Evolutionary conservation across 2,329 filamentous ascomycete genomes (phyloP).

Genomic region (Colletotrichum spaethianum): DNA sequence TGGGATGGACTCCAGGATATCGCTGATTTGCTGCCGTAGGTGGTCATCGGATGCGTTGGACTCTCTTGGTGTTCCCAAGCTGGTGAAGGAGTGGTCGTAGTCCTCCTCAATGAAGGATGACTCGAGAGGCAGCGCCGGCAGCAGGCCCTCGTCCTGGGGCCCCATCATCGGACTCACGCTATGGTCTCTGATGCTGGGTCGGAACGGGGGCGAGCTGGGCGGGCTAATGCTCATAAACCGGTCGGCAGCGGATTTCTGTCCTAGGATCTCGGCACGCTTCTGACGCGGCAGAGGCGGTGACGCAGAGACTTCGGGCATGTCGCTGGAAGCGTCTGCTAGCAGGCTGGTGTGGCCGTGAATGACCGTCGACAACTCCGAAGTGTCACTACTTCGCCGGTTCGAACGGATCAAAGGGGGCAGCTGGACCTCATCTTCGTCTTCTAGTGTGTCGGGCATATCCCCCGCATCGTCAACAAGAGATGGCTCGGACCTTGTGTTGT

Average conservation of each 20-base stretch:
- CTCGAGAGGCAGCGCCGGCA: constrained; percentile 58
- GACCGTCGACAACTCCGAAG: constrained; percentile 56
- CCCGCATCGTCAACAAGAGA: constrained; percentile 7
- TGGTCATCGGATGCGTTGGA: constrained; percentile 72
- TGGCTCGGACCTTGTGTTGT: not conserved
- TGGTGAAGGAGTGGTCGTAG: constrained; percentile 57
- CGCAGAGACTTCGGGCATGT: constrained; percentile 59
- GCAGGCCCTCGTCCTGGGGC: constrained; percentile 37
- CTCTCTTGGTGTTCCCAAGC: constrained; percentile 53
- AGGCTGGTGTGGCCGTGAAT: constrained; percentile 55
- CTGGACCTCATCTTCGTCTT: constrained; percentile 48
- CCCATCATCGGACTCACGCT: constrained; percentile 35
- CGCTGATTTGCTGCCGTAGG: constrained; percentile 84
- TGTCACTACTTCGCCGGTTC: constrained; percentile 49
- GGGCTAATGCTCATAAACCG: constrained; percentile 58
- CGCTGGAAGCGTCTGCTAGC: constrained; percentile 59
- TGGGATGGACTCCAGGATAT: constrained; percentile 83
- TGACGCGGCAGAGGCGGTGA: constrained; percentile 59
- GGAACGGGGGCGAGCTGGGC: constrained; percentile 63
- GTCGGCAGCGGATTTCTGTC: constrained; percentile 16
- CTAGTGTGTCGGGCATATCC: constrained; percentile 13
- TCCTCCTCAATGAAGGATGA: constrained; percentile 64
- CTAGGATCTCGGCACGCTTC: constrained; percentile 31
- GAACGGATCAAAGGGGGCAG: constrained; percentile 54
- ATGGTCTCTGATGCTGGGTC: constrained; percentile 22